Conservation (phyloP, 331 rosid species). For the Acacia pycnantha region DNA sequence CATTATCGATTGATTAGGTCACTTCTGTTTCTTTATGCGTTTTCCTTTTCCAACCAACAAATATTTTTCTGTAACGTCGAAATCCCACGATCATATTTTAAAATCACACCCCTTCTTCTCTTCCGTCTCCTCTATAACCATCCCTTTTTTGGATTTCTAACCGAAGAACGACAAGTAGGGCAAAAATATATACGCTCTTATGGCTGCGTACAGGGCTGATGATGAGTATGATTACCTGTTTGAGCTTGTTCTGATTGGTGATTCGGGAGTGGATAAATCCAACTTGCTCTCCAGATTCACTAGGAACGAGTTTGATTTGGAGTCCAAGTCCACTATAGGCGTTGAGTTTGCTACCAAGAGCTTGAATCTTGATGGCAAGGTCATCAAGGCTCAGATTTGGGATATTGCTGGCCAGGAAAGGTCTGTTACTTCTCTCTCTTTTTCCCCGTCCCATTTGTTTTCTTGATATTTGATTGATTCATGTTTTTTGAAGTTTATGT, state of each 20-base stretch:
- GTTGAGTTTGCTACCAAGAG: conserved; percentile 85
- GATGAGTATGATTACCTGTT: conserved; percentile 76
- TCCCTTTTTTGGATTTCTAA: neutral
- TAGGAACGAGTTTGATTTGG: conserved; percentile 76
- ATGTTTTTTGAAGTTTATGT: conserved; percentile 5
- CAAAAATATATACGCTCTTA: neutral
- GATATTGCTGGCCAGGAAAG: conserved; percentile 93
- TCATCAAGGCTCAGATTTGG: conserved; percentile 89
- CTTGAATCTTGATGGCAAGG: conserved; percentile 61
- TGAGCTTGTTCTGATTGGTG: conserved; percentile 72
- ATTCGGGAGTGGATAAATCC: conserved; percentile 82
- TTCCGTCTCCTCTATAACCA: neutral
- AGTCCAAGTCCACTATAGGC: conserved; percentile 87
- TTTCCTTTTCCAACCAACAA: too few relatives aligned
- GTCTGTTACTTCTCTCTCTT: conserved; percentile 27
- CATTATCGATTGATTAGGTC: too few relatives aligned
- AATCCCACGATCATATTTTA: neutral
- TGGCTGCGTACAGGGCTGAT: conserved; percentile 75
- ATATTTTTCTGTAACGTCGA: neutral
- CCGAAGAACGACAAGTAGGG: neutral
- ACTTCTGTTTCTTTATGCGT: too few relatives aligned
- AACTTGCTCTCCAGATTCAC: conserved; percentile 78
- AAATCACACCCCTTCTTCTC: neutral
- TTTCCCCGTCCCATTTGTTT: neutral
- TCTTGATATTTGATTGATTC: neutral